Evolutionary conservation across 805 yeast genomes (phyloP).

Genomic region (Tetrapisispora namnaoensis): DNA sequence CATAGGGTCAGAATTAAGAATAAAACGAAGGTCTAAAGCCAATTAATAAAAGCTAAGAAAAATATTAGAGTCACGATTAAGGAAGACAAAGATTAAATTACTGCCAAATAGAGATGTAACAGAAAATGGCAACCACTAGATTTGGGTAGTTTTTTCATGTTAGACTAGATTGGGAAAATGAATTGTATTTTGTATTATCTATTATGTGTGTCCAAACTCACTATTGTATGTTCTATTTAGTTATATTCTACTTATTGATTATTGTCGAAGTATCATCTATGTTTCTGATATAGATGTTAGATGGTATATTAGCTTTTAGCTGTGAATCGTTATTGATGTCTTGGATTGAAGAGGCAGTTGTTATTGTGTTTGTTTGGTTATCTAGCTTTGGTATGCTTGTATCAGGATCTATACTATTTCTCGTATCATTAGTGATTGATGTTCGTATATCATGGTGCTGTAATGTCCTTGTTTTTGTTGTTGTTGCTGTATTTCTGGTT

Average conservation of each 20-base stretch:
- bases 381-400: constrained; percentile 9
- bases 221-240: not conserved
- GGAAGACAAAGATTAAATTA: too few relatives aligned
- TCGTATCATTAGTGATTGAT: not conserved
- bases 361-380: constrained; percentile 9
- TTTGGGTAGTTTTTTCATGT: too few relatives aligned
- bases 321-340: constrained; percentile 17
- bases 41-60: too few relatives aligned
- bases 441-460: not conserved
- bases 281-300: constrained; percentile 10
- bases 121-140: too few relatives aligned
- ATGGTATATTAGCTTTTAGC: constrained; percentile 13
- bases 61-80: too few relatives aligned
- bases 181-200: too few relatives aligned
- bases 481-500: not conserved
- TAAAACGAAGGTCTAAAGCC: too few relatives aligned
- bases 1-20: too few relatives aligned
- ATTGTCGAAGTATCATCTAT: constrained; percentile 1
- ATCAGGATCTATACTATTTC: not conserved
- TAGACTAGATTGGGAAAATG: too few relatives aligned
- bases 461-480: not conserved
- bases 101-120: too few relatives aligned
- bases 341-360: constrained; percentile 15
- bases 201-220: not conserved
- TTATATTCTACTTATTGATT: not conserved